Conservation (phyloP, 805 yeast species). For the Starmerella riodocensis region DNA sequence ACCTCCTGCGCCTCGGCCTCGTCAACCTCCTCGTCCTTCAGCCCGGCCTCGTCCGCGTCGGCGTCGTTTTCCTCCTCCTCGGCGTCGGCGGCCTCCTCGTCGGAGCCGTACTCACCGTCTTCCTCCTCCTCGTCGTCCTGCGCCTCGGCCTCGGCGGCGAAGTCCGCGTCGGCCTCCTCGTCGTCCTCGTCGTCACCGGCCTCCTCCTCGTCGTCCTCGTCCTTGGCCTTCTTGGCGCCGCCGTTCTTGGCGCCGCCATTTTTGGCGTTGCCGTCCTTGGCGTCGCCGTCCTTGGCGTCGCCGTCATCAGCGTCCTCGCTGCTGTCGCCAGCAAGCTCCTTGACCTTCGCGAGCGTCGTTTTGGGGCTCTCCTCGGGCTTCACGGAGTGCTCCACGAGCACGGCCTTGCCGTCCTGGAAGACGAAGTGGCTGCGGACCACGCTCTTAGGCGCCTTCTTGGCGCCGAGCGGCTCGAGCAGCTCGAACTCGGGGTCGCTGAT, state of each 20-base stretch:
- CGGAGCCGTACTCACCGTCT: conserved; percentile 1
- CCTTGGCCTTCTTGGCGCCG: not conserved
- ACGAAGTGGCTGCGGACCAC: conserved; percentile 86
- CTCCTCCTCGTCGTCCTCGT: not conserved
- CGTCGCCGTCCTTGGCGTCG: conserved; percentile 1
- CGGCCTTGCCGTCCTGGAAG: conserved; percentile 62
- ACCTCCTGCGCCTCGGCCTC: conserved; percentile 2
- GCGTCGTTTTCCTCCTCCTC: not conserved
- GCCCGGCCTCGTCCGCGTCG: conserved; percentile 1
- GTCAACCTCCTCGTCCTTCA: not conserved
- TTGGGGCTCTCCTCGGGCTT: conserved; percentile 31
- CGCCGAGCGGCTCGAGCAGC: conserved; percentile 65
- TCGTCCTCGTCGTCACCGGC: not conserved
- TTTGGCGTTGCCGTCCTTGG: conserved; percentile 1
- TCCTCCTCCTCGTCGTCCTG: not conserved
- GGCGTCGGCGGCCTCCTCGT: not conserved
- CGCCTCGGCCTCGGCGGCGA: not conserved
- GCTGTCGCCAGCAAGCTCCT: conserved; percentile 1
- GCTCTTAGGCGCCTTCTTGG: conserved; percentile 65
- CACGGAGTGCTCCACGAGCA: conserved; percentile 39
- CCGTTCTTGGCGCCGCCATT: conserved; percentile 2
- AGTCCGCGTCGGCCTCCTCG: not conserved
- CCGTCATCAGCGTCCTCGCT: not conserved
- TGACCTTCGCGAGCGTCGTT: conserved; percentile 22
- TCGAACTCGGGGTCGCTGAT: conserved; percentile 62